Base-by-base conservation (phyloP, 2,329 filamentous ascomycete genomes). In the Neonectria punicea region DNA sequence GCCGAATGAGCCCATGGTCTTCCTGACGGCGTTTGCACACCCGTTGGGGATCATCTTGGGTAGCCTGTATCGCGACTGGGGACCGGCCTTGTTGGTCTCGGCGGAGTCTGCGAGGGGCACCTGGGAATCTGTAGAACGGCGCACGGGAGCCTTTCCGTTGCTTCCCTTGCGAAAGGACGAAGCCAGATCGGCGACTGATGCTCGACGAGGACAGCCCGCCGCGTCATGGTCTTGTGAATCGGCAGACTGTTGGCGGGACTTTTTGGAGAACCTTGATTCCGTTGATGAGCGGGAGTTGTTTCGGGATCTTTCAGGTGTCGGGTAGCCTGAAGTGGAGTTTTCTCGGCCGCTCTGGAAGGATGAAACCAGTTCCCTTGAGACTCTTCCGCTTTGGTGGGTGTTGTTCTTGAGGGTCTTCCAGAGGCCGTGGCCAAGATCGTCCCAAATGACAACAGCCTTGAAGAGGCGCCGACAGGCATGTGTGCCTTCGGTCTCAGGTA, bases 391-490 rank as follows among this genome's bases (percentile, higher is more conserved):
- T 32, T 44, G 53, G 28, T 41, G 55, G 34, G 67, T 49, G n/a
- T 64, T 67, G 56, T 47, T 66, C 65, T 65, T 73, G 28, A 74
- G 72, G 5, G 63, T 73, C 68, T 74, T 69, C 78, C 78, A 80
- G 39, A 80, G 73, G 36, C 74, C 72, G 56, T 74, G 76, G 39
- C 78, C 78, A 32, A 80, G 72, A 43, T 79, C 75, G 59, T 80
- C 78, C 78, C 78, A 80, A 39, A 80, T 75, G 43, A 80, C 78
- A 11, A 76, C 75, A 28, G 78, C 78, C 66, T 78, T 80, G 75
- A 80, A 80, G 5, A 80, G 70, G 14, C 75, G 74, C 36, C 78
- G 73, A 65, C 78, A 80, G 43, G 76, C 77, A 41, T 74, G 73
- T 4, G 78, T 80, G 61, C 78, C 78, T 44, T 79, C 74, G 43